Conservation (phyloP, 257 asterid genomes). For the Ballota nigra region DNA sequence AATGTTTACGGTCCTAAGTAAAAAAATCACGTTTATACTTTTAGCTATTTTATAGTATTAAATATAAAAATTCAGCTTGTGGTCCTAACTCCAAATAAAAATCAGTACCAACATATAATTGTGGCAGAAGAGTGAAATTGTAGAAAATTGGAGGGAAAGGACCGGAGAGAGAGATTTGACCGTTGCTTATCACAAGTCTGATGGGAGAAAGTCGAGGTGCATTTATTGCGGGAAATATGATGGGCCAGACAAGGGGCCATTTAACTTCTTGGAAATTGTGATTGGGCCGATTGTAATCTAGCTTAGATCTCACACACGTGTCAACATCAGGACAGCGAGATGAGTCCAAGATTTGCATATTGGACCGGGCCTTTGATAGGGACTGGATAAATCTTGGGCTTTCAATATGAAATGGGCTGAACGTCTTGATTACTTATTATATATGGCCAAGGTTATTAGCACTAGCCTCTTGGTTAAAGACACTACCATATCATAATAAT, state of each 20-base stretch:
- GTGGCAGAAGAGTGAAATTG: neutral
- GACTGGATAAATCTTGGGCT: neutral
- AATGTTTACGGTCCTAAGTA: neutral
- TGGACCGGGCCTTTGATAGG: conserved; percentile 18
- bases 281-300: conserved; percentile 22
- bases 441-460: no score
- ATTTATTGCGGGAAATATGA: conserved; percentile 40
- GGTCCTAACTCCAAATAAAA: neutral
- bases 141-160: conserved; percentile 17
- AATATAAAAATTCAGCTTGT: no score
- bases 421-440: no score
- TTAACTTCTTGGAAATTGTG: conserved; percentile 34
- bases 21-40: neutral
- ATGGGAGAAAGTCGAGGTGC: conserved; percentile 21
- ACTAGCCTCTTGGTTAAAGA: no score
- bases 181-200: conserved; percentile 24
- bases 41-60: no score
- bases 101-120: neutral
- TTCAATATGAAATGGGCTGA: neutral
- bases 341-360: conserved; percentile 1
- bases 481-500: no score
- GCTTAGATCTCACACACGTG: conserved; percentile 16
- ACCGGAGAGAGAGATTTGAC: conserved; percentile 31
- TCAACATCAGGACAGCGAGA: neutral
- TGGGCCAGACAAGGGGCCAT: conserved; percentile 28